These are phyloP conservation scores for Sporothrix sp. DNA, from an alignment of 2,329 filamentous ascomycete genomes.

Conservation along the genomic window DNA sequence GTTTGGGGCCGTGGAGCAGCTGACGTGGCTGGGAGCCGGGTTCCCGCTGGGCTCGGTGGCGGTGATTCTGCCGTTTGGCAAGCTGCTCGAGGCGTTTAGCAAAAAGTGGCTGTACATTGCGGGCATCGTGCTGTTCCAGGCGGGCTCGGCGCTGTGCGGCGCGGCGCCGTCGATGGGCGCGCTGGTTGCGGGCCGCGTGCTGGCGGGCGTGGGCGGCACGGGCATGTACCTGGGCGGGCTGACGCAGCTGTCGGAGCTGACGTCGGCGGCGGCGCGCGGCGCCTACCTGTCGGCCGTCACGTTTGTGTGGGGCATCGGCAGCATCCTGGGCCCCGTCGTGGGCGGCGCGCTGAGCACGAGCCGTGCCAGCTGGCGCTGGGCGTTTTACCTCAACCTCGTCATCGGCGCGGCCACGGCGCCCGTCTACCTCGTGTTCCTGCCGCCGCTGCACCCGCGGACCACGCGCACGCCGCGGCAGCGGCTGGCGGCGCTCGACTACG, in stretches of 20 bases:
- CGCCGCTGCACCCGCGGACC: constrained; percentile 19
- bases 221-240: constrained; percentile 28
- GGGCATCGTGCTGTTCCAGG: constrained; percentile 18
- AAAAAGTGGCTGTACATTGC: constrained; percentile 29
- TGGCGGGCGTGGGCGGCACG: constrained; percentile 32
- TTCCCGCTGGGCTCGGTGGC: constrained; percentile 32
- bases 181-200: constrained; percentile 35
- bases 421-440: constrained; percentile 34
- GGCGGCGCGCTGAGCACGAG: constrained; percentile 18
- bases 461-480: constrained; percentile 13
- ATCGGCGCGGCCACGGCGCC: constrained; percentile 35
- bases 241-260: constrained; percentile 3
- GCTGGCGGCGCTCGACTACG: constrained; percentile 31
- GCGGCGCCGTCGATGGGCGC: constrained; percentile 31
- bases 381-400: constrained; percentile 42
- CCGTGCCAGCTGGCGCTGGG: constrained; percentile 28
- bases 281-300: constrained; percentile 8
- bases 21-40: constrained; percentile 30
- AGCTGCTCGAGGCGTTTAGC: constrained; percentile 31
- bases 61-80: constrained; percentile 26
- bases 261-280: constrained; percentile 3
- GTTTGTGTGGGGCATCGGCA: constrained; percentile 10
- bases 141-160: constrained; percentile 28
- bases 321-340: constrained; percentile 12
- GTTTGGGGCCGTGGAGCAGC: constrained; percentile 27